Evolutionary conservation across 176 grass and related monocot species (phyloP).

Genomic region (Oryza nivara): DNA sequence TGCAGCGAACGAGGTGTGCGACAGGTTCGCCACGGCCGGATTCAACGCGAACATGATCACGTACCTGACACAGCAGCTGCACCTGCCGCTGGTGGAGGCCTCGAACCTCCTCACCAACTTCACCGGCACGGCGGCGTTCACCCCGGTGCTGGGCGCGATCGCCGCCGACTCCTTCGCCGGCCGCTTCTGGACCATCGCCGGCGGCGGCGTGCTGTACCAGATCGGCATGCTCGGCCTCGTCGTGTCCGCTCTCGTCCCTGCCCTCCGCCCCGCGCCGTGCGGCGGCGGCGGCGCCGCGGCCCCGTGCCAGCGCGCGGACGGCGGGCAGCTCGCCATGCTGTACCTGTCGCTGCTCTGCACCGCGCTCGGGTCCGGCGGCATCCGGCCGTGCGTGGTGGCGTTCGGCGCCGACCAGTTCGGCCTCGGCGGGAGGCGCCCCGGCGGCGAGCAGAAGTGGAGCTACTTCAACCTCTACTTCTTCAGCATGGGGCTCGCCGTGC

Average conservation of each 20-base stretch:
- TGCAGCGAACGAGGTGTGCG: conserved; percentile 70
- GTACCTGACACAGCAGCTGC: conserved; percentile 69
- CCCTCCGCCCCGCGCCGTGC: conserved; percentile 46
- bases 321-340: conserved; percentile 52
- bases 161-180: conserved; percentile 69
- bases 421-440: neutral
- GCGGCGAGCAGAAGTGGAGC: conserved; percentile 41
- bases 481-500: conserved; percentile 48
- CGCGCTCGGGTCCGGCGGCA: conserved; percentile 65
- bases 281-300: neutral
- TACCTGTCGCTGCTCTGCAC: conserved; percentile 60
- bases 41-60: conserved; percentile 78
- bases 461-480: conserved; percentile 96
- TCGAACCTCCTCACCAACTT: conserved; percentile 75
- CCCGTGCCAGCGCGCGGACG: conserved; percentile 45
- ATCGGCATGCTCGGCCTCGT: conserved; percentile 66
- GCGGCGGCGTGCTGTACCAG: conserved; percentile 58
- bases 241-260: conserved; percentile 50
- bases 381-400: conserved; percentile 68
- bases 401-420: conserved; percentile 82
- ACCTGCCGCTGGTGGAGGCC: conserved; percentile 73
- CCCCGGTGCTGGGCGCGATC: conserved; percentile 70
- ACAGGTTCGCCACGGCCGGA: conserved; percentile 60
- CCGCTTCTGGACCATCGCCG: conserved; percentile 75
- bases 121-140: conserved; percentile 61